Base-by-base conservation (phyloP, 441 rosid genomes). In the Eruca vesicaria region DNA sequence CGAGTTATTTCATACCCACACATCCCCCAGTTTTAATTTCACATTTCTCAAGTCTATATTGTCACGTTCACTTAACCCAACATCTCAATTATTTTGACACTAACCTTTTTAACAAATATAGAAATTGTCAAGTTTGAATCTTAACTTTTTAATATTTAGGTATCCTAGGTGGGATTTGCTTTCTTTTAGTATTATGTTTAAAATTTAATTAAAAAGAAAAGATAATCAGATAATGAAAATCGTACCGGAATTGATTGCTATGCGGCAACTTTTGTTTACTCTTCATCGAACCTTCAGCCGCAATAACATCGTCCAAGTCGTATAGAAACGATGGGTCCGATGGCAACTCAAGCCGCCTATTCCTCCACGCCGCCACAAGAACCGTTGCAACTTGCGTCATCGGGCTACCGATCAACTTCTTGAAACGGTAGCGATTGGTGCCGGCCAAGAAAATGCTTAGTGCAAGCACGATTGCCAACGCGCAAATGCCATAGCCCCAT, bases 401-500 rank as follows among this genome's bases (percentile, higher is more conserved):
- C 15, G 98, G 98, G 63, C 98, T 94, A 9, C 98, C 98, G 4
- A 77, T 87, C 83, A 92, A 76, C 81, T 84, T 87, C 89, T 87
- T 94, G 71, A 92, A 92, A 9, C 98, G 86, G 82, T 92, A 94
- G 26, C 89, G 78, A 41, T 80, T 87, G 0, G 98, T 94, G 0
- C 97, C 97, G 6, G 92, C 83, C 11, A 94, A 77, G 82, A 89
- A 90, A 69, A 88, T 73, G n/a, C 80, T 61, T 8, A 92, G 67
- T 5, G 87, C 92, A 36, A 83, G 23, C 23, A 88, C 72, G 15
- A 94, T 90, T 14, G 97, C 93, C 32, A 86, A 81, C 21, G 87
- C 95, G 20, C 98, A 94, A 55, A 87, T 74, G 0, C 98, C 98
- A 50, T 94, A 94, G 0, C 98, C 98, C 93, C 95, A 94, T 68